Base-by-base conservation (phyloP, 768 basidiomycete genomes). In the Floccularia luteovirens region DNA sequence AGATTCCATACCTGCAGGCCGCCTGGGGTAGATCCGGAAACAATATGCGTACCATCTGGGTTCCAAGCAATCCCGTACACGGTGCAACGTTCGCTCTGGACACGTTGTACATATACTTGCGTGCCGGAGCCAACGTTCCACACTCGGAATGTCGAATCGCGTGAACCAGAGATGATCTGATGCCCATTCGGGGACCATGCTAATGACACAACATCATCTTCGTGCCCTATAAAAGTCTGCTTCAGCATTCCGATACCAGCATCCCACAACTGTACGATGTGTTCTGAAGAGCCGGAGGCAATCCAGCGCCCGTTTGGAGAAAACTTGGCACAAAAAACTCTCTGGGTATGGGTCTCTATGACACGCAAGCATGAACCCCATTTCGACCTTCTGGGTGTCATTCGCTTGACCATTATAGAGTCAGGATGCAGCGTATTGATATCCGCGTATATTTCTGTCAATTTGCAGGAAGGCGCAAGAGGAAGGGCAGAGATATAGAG, bases 1-100 rank as follows among this genome's bases (percentile, higher is more conserved):
- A 35, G 32, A 35, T 52, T 27, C 57, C 54, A 60, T 2, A 58
- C 12, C 5, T 36, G 47, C 6, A 58, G 43, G 3, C 48, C 50
- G 4, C 14, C 14, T 22, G 45, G 39, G 17, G n/a, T 14, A 0
- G 48, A 44, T 19, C 37, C 38, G 5, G 46, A 39, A 7, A 24
- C 34, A 5, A 49, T 24, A 23, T 24, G 12, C 19, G 17, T 38
- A 6, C 40, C 30, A 34, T 49, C 48, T 20, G 48, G 44, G 5
- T 47, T 48, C 30, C 48, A 45, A 4, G 48, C 36, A 34, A 19
- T 19, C 10, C 11, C 33, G n/a, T n/a, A n/a, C n/a, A n/a, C n/a
- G n/a, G n/a, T n/a, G n/a, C n/a, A n/a, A n/a, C n/a, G n/a, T n/a
- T n/a, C n/a, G 33, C 10, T 8, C 8, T 34, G 10, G 33, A 17